Base-by-base conservation (phyloP, 1,284 basidiomycete species). In the Caloboletus firmus region DNA sequence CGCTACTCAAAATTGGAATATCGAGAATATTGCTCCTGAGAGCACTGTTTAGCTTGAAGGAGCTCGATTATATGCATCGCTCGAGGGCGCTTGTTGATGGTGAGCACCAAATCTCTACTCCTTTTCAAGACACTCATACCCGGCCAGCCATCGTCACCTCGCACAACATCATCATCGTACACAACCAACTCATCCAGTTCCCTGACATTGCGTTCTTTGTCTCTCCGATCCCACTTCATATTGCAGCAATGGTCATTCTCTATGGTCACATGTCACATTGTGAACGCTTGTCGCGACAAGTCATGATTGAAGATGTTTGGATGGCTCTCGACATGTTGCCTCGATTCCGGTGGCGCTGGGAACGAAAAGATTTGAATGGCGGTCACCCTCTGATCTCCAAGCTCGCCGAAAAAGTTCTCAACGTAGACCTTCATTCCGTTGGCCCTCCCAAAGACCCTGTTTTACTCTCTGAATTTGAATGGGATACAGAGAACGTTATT, bases 271-370 rank as follows among this genome's bases (percentile, higher is more conserved):
- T 90, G 80, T 89, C 85, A 9, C 81, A 82, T 50, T 87, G 85
- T 58, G 81, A 87, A 31, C 79, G 79, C 32, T 77, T 91, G 20
- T 71, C 84, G 1, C 78, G 76, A 31, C 75, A 83, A 52, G 78
- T 82, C 43, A 89, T 87, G 40, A 74, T 89, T 35, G 85, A 91
- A 67, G 89, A 92, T 62, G 80, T 92, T 20, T 88, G 85, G 82
- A 82, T 89, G 70, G 90, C 89, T 36, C 80, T 92, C 24, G 85
- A 90, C 67, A 89, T 91, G 82, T 81, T 92, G 9, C 89, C 89
- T 5, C 83, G 85, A 37, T 87, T 91, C 79, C 83, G 89, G 50
- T 92, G 90, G 90, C 82, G 88, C 57, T 92, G 90, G 89, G 87
- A 91, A 64, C 81, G 89, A 45, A 90, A 85, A 67, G 89, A 91